phyloP scores from a whole-genome alignment of 805 yeast genomes.

The Wickerhamomyces tratensis region DNA sequence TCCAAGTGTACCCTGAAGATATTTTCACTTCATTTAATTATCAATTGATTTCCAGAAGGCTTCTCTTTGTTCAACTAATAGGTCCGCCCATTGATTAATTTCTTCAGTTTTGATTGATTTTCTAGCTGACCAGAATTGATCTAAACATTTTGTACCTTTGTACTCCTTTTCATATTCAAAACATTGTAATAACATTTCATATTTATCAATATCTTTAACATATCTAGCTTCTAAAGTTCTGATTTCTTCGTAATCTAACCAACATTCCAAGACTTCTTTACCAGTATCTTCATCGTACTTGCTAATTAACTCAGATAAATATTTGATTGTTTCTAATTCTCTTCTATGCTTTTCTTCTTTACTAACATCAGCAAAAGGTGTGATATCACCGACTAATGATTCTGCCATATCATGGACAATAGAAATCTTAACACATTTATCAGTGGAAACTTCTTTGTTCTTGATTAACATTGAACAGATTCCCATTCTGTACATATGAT shows the following conservation, averaged over 20 bases:
- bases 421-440: slow-evolving; percentile 76
- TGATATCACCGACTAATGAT: slow-evolving; percentile 87
- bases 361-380: slow-evolving; percentile 66
- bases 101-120: slow-evolving; percentile 59
- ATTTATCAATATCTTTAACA: slow-evolving; percentile 91
- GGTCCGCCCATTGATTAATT: slow-evolving; percentile 61
- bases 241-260: slow-evolving; percentile 87
- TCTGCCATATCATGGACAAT: slow-evolving; percentile 93
- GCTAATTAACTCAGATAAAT: slow-evolving; percentile 46
- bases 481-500: slow-evolving; percentile 95
- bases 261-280: slow-evolving; percentile 53
- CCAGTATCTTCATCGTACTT: slow-evolving; percentile 62
- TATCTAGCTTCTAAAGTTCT: slow-evolving; percentile 75
- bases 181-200: slow-evolving; percentile 74
- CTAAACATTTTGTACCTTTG: slow-evolving; percentile 46
- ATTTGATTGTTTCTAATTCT: slow-evolving; percentile 65
- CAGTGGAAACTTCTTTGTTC: slow-evolving; percentile 41
- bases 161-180: slow-evolving; percentile 72
- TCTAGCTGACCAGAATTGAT: slow-evolving; percentile 61
- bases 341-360: slow-evolving; percentile 80
- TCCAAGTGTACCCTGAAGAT: no score
- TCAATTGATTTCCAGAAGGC: slow-evolving; percentile 25
- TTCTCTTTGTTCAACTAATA: slow-evolving; percentile 36
- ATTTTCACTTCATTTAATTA: not conserved
- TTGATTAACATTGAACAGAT: slow-evolving; percentile 63